These are phyloP conservation scores for Batrachochytrium dendrobatidis DNA, from an alignment of 371 early-diverging fungal genomes.

Conservation along the genomic window DNA sequence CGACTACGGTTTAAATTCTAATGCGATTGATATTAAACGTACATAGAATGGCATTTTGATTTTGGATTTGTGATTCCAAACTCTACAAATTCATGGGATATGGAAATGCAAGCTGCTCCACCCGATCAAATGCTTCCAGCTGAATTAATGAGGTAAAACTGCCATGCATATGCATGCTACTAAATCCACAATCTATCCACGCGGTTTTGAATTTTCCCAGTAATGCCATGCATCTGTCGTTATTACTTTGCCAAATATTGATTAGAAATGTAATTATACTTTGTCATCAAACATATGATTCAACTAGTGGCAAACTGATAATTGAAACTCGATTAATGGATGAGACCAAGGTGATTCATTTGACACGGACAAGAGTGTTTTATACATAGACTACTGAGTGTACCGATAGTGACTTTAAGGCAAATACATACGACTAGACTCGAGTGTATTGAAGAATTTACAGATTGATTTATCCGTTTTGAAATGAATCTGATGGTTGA, in stretches of 20 bases:
- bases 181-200: neutral
- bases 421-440: neutral
- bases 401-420: no score
- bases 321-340: constrained; percentile 21
- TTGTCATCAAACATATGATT: neutral
- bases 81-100: constrained; percentile 26
- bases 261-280: neutral
- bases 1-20: no score
- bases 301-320: constrained; percentile 16
- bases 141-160: constrained; percentile 16
- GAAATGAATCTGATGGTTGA: neutral
- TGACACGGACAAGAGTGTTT: constrained; percentile 6
- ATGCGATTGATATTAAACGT: no score
- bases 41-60: constrained; percentile 17
- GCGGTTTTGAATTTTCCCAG: neutral
- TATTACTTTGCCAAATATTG: neutral
- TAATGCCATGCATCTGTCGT: neutral
- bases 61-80: constrained; percentile 28
- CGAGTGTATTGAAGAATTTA: neutral
- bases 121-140: constrained; percentile 20
- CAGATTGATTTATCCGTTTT: neutral
- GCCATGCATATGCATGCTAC: neutral
- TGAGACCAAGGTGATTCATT: neutral
- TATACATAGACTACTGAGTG: no score
- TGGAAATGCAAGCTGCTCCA: constrained; percentile 12